Percentiles rank a stretch among this genome's conserved stretches.
phyloP scores from a whole-genome alignment of 495 filamentous ascomycete species.

The Penicillium argentinense region DNA sequence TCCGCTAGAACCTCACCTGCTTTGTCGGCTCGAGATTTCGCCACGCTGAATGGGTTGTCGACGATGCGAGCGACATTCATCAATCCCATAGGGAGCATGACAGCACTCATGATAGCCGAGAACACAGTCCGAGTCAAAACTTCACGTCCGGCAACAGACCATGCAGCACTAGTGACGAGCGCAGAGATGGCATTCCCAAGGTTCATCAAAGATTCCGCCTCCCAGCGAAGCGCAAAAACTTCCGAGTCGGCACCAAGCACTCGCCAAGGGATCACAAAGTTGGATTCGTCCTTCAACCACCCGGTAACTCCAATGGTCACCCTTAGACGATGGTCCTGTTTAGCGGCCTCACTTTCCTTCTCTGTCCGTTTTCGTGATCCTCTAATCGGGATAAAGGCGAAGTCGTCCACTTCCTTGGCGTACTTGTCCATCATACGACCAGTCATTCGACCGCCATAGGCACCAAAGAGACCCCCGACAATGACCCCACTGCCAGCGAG shows the following conservation, averaged over 20 bases:
- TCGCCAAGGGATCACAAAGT: slow-evolving; percentile 74
- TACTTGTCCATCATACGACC: slow-evolving; percentile 86
- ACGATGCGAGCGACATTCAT: slow-evolving; percentile 78
- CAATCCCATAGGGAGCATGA: slow-evolving; percentile 74
- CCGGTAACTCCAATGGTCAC: slow-evolving; percentile 82
- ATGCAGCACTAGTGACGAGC: slow-evolving; percentile 73
- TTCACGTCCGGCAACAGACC: slow-evolving; percentile 73
- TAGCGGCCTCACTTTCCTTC: slow-evolving; percentile 44
- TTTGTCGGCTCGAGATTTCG: slow-evolving; percentile 81
- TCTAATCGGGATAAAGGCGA: slow-evolving; percentile 78
- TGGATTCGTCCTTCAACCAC: slow-evolving; percentile 71
- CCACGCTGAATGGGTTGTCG: slow-evolving; percentile 88
- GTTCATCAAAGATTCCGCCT: slow-evolving; percentile 72
- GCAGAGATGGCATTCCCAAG: slow-evolving; percentile 73
- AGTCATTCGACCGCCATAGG: slow-evolving; percentile 82
- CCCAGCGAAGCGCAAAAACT: slow-evolving; percentile 83
- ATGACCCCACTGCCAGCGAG: slow-evolving; percentile 74
- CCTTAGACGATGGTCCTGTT: slow-evolving; percentile 66
- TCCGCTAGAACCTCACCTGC: slow-evolving; percentile 84
- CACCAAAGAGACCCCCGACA: slow-evolving; percentile 84
- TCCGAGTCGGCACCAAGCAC: slow-evolving; percentile 69
- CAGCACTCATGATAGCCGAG: slow-evolving; percentile 63
- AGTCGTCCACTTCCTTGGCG: slow-evolving; percentile 82
- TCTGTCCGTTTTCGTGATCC: slow-evolving; percentile 40
- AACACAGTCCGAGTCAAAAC: slow-evolving; percentile 79